A percentile compares a stretch with the other conserved stretches of the same genome.
phyloP scores from a whole-genome alignment of 1,284 basidiomycete species.

The Leccinum insolens region DNA sequence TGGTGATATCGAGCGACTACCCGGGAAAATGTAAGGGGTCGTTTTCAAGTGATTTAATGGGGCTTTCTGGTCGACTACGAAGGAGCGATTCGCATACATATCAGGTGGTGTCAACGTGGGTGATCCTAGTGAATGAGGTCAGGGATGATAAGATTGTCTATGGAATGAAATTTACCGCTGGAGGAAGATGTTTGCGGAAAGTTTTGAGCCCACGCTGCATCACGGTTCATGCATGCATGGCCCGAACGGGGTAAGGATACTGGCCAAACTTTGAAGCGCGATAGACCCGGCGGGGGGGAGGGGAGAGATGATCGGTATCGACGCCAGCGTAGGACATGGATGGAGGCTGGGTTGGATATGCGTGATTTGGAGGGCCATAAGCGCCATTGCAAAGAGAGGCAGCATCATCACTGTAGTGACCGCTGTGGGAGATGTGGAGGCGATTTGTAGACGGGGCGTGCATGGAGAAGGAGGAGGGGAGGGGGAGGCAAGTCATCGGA shows the following conservation, averaged over 20 bases:
- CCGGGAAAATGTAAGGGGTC: too few species aligned
- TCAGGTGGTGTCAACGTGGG: constrained; percentile 56
- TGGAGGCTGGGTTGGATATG: constrained; percentile 50
- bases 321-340: constrained; percentile 41
- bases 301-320: constrained; percentile 40
- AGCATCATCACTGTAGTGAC: constrained; percentile 48
- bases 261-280: constrained; percentile 52
- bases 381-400: constrained; percentile 45
- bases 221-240: constrained; percentile 43
- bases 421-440: constrained; percentile 33
- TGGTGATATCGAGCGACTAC: too few species aligned
- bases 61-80: too few species aligned
- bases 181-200: constrained; percentile 48
- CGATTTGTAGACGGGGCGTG: constrained; percentile 28
- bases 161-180: constrained; percentile 44
- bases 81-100: too few species aligned
- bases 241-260: constrained; percentile 33
- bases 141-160: constrained; percentile 43
- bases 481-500: constrained; percentile 58
- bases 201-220: constrained; percentile 52
- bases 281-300: constrained; percentile 41
- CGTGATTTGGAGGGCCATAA: constrained; percentile 42
- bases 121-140: constrained; percentile 47
- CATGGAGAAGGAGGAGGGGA: constrained; percentile 44
- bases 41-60: too few species aligned